Conservation (phyloP, 345 rosid species). For the Eucalyptus guilfoylei region DNA sequence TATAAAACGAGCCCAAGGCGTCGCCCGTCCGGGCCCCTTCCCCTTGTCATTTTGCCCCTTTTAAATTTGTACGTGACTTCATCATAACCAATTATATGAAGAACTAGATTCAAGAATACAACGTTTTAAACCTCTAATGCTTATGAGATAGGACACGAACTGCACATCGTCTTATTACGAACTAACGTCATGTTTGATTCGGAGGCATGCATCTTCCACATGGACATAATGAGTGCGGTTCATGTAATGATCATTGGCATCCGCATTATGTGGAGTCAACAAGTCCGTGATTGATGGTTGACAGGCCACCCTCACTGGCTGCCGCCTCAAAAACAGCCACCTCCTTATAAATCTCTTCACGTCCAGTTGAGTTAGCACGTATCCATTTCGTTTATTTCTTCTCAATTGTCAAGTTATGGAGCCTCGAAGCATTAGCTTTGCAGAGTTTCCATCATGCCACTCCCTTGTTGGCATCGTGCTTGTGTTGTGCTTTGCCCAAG, state of each 20-base stretch:
- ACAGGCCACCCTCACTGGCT: background rate
- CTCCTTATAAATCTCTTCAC: background rate
- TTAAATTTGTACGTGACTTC: background rate
- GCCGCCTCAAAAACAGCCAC: background rate
- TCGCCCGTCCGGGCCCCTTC: background rate
- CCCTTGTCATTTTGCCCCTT: background rate
- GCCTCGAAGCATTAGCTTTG: background rate
- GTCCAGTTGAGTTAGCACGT: background rate
- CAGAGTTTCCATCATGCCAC: background rate
- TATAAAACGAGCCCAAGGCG: background rate
- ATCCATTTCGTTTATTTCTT: background rate
- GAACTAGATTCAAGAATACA: background rate
- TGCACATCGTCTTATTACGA: accelerated
- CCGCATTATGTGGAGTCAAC: too few species aligned
- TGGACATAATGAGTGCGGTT: background rate
- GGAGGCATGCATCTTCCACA: background rate
- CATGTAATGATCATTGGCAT: background rate
- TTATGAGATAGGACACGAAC: background rate
- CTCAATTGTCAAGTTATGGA: background rate
- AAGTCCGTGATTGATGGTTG: too few species aligned
- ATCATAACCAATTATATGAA: background rate
- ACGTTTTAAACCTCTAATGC: background rate
- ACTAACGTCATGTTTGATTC: background rate
- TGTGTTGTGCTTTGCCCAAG: background rate
- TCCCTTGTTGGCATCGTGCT: background rate